Evolutionary conservation across 306 rosid genomes (phyloP).

Genomic region (Acacia crassicarpa): DNA sequence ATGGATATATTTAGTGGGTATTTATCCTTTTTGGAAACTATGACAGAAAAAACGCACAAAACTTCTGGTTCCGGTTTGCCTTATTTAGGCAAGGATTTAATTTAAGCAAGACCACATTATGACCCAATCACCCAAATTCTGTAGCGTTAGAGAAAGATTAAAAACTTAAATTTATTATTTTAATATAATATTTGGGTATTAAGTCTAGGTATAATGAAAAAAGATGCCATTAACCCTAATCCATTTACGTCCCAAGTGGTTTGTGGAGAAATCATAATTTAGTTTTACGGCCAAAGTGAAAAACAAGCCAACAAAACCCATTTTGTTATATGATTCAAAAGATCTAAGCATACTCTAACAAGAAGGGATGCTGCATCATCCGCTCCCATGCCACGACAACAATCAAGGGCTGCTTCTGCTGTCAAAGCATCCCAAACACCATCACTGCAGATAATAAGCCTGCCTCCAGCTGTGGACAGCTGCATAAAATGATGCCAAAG

Average conservation of each 20-base stretch:
- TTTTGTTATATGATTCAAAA: constrained; percentile 21
- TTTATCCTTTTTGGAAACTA: not conserved
- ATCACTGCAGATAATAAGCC: constrained; percentile 92
- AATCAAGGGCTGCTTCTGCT: constrained; percentile 79
- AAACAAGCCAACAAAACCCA: constrained; percentile 9
- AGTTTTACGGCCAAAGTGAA: constrained; percentile 10
- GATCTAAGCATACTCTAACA: constrained; percentile 66
- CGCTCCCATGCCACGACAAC: constrained; percentile 85
- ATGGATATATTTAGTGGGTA: not conserved
- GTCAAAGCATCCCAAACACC: constrained; percentile 97
- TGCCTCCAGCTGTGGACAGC: constrained; percentile 92
- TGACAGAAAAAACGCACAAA: not conserved
- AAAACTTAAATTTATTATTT: not conserved
- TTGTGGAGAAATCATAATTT: constrained; percentile 13
- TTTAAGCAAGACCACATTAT: not conserved
- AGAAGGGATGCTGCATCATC: constrained; percentile 89
- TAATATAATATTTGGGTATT: not conserved
- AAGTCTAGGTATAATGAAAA: not conserved
- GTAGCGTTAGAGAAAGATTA: not conserved
- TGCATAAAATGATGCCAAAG: constrained; percentile 39
- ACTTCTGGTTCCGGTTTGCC: not conserved
- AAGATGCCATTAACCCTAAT: not conserved
- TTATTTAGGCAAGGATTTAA: not conserved
- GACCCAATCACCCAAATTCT: not conserved
- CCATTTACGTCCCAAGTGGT: not conserved